These are phyloP conservation scores for Skeletonema costatum DNA, from an alignment of 108 stramenopile genomes.

Conservation along the genomic window DNA sequence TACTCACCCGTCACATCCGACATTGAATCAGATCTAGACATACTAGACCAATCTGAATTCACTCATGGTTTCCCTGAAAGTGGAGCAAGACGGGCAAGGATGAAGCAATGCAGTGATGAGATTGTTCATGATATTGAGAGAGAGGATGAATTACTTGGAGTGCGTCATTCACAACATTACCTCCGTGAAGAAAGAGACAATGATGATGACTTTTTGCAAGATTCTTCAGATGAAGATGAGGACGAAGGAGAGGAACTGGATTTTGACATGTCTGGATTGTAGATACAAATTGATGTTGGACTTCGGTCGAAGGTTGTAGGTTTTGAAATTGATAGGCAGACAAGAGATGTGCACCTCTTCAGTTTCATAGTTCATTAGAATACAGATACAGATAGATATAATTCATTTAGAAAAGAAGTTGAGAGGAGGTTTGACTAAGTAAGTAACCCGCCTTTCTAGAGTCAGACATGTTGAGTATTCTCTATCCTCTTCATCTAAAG, in stretches of 20 bases:
- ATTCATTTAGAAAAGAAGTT: no score
- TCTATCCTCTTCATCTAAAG: no score
- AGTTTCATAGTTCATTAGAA: no score
- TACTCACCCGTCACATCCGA: conserved; percentile 39
- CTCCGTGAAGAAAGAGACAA: neutral
- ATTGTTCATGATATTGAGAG: conserved; percentile 1
- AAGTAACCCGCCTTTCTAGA: no score
- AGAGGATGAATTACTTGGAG: conserved; percentile 7
- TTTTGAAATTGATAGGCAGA: no score
- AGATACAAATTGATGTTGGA: no score
- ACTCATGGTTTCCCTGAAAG: conserved; percentile 17
- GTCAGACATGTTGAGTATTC: no score
- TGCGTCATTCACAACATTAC: neutral
- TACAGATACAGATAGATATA: no score
- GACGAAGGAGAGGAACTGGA: neutral
- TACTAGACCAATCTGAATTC: conserved; percentile 32
- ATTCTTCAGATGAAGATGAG: conserved; percentile 22
- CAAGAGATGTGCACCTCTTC: no score
- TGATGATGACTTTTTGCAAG: conserved; percentile 23
- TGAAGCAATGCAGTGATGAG: neutral
- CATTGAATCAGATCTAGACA: conserved; percentile 49
- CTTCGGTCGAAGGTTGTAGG: no score
- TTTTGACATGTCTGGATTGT: conserved; percentile 50
- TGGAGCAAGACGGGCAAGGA: neutral
- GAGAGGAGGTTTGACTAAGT: no score